Evolutionary conservation across 768 basidiomycete species (phyloP), one percentile per base, ranked within the genome.

Genomic region (Boletus reticulatus): DNA sequence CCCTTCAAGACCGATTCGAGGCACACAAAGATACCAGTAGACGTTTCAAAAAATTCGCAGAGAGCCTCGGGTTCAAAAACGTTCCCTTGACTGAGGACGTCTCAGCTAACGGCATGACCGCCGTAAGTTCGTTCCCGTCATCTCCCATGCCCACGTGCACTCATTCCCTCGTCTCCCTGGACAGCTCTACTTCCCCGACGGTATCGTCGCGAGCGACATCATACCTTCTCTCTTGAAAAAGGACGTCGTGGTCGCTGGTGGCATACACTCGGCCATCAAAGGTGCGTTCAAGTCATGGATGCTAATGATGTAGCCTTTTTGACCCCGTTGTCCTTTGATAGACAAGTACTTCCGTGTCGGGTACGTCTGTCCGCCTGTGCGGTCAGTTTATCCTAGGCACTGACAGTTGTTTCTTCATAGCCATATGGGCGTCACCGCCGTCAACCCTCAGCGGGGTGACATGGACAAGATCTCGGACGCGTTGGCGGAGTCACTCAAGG

Each of bases 31-130:
- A 82, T 39, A 84, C 84, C 1, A 87, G 85, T 54, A 65, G 77
- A 52, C 82, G 81, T 53, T 72, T 99, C 71, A 94, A 91, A 73
- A 72, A 80, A 7, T 81, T 84, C 1, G 84, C 85, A 6, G 67
- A 73, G 42, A 77, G 74, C 20, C 76, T 96, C 42, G 94, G 93
- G 3, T 75, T 98, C 62, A 85, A 76, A 65, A 84, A 84, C 64
- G 78, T 98, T 9, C 84, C 95, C 9, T 66, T 82, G 12, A 75
- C 79, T 27, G 76, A 83, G 2, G 74, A 78, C 3, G 78, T 82
- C 55, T 80, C 88, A 17, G 95, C 97, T 4, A 96, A 95, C 67
- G 95, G 96, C 39, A 98, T 99, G 97, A 91, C 89, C 7, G 95
- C 94, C 41, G 85, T 92, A 65, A 59, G 77, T 66, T 39, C 13